phyloP scores from a whole-genome alignment of 768 basidiomycete genomes.

The Boletus pseudopeckii region DNA sequence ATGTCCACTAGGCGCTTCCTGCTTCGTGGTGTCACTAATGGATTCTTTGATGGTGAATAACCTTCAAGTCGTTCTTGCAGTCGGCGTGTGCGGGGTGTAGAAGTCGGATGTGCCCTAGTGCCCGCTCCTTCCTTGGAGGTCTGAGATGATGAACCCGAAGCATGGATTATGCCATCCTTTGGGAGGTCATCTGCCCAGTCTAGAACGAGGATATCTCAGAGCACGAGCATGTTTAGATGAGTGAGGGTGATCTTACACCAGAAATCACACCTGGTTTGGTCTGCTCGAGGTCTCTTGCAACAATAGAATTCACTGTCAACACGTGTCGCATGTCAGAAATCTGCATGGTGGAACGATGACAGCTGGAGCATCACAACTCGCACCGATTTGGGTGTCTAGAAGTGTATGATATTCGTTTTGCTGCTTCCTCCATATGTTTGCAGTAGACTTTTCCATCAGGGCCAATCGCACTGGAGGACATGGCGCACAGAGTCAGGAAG shows the following conservation, averaged over 20 bases:
- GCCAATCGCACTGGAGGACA: conserved; percentile 21
- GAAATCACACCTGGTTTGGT: conserved; percentile 30
- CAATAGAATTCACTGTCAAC: conserved; percentile 37
- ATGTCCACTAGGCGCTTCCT: conserved; percentile 15
- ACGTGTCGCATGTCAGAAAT: conserved; percentile 3
- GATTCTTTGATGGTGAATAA: background rate
- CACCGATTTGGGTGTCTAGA: conserved; percentile 38
- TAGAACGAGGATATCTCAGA: conserved; percentile 7
- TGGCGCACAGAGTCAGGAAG: background rate
- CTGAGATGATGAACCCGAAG: background rate
- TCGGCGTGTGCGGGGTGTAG: background rate
- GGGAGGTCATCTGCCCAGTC: conserved; percentile 34
- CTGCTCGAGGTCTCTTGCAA: conserved; percentile 29
- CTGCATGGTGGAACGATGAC: background rate
- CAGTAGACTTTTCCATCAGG: conserved; percentile 38
- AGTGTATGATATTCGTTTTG: conserved; percentile 33
- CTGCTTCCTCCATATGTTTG: conserved; percentile 33
- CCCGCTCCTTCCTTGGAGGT: background rate
- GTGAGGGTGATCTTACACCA: conserved; percentile 32
- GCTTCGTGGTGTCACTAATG: conserved; percentile 6
- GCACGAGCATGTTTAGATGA: background rate
- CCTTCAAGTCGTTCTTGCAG: background rate
- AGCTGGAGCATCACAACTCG: conserved; percentile 7
- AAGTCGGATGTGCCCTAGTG: background rate
- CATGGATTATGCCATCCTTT: background rate